These are phyloP conservation scores for Kuraishia ogatae DNA, from an alignment of 805 yeast species.

Conservation along the genomic window DNA sequence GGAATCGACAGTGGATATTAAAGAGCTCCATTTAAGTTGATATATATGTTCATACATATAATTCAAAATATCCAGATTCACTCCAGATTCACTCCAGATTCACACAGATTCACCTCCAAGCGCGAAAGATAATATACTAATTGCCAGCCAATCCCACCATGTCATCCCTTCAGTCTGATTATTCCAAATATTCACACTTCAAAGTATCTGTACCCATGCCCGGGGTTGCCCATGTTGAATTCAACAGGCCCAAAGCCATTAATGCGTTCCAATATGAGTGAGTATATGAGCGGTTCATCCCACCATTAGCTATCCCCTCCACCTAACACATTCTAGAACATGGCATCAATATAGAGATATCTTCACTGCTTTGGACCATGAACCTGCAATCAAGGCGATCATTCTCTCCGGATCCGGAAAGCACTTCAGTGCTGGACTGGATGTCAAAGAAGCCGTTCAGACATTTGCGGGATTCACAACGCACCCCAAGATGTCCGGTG, in stretches of 20 bases:
- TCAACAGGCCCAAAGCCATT: constrained; percentile 50
- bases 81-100: no score
- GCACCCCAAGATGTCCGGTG: background rate
- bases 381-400: constrained; percentile 39
- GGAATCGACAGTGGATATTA: no score
- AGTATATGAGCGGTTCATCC: background rate
- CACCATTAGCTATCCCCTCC: background rate
- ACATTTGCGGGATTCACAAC: constrained; percentile 7
- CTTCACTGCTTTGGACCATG: constrained; percentile 34
- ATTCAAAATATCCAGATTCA: no score
- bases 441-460: constrained; percentile 28
- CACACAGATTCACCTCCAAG: no score
- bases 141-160: no score
- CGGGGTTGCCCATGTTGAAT: constrained; percentile 40
- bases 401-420: constrained; percentile 48
- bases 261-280: constrained; percentile 46
- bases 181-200: background rate
- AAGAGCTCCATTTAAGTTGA: no score
- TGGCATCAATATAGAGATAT: constrained; percentile 51
- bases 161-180: background rate
- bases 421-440: constrained; percentile 60
- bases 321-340: constrained; percentile 17
- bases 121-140: no score
- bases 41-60: no score
- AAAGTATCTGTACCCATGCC: background rate